Conservation (phyloP, 2,329 filamentous ascomycete genomes). For the Colletotrichum somersetense region DNA sequence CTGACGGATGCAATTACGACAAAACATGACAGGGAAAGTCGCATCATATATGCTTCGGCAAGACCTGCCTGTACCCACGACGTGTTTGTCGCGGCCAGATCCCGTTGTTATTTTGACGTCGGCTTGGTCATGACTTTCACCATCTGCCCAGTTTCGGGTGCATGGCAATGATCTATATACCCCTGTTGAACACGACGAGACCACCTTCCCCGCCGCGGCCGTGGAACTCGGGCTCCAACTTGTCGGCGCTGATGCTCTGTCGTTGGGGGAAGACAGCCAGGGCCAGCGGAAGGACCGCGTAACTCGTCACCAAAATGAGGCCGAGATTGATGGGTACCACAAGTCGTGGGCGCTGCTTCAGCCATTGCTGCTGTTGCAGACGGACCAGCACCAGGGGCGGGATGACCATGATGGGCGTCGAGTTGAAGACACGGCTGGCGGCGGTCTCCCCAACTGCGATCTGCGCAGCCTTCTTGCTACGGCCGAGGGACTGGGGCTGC, state of each 20-base stretch:
- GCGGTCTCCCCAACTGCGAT: conserved; percentile 95
- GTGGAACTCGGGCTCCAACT: conserved; percentile 88
- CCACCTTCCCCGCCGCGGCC: conserved; percentile 82
- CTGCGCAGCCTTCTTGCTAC: conserved; percentile 87
- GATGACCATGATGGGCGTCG: conserved; percentile 96
- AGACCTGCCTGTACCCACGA: conserved; percentile 5
- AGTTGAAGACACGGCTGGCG: conserved; percentile 90
- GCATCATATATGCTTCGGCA: conserved; percentile 17
- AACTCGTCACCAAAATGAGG: conserved; percentile 86
- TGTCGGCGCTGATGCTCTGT: conserved; percentile 81
- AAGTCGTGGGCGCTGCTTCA: conserved; percentile 80
- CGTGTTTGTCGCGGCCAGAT: conserved; percentile 3
- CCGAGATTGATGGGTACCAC: conserved; percentile 88
- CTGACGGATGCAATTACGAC: conserved; percentile 17
- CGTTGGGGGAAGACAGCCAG: conserved; percentile 93
- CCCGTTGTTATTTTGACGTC: background rate
- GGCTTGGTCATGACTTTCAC: conserved; percentile 12
- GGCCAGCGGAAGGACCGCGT: conserved; percentile 90
- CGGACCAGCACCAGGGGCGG: conserved; percentile 88
- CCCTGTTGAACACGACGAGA: conserved; percentile 95
- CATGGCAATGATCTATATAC: conserved; percentile 69
- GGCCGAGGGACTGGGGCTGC: conserved; percentile 77
- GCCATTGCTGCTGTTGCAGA: conserved; percentile 86
- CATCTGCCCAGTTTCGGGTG: background rate
- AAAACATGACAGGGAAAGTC: background rate